Evolutionary conservation across 257 asterid genomes (phyloP), one percentile per base, ranked within the genome.

Genomic region (Jasminum sambac): DNA sequence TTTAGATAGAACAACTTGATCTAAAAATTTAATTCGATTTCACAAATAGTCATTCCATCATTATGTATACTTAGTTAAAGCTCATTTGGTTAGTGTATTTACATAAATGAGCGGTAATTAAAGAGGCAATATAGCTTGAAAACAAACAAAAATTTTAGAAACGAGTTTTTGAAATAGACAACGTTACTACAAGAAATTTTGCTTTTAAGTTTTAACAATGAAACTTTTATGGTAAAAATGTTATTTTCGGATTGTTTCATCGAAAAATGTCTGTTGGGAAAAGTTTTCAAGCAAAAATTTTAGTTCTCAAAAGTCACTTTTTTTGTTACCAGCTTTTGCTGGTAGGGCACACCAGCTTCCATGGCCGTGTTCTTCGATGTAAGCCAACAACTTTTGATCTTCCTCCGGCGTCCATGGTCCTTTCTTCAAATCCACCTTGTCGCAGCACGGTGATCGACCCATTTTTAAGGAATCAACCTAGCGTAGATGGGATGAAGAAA

Each of bases 301-400:
- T 19, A 57, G 63, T 57, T 6, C 0, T 3, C 8, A 30, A 17
- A 6, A 40, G 44, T 40, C 11, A 40, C 12, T 40, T 40, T 40
- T 40, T 6, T 58, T 13, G 0, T 7, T 72, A 84, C 89, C 89
- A 25, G 89, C 87, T 82, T 80, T 84, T 0, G 81, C 76, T 5
- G 89, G 89, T 57, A 84, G 89, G 1, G 87, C 76, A 8, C 87
- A 77, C 89, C 89, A 84, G 81, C 89, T 84, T 50, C 89, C 89
- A 66, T 80, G 89, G 77, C 87, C 89, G 64, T 84, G 82, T 41
- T 82, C 66, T 71, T 84, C 81, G 14, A 84, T 80, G 39, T 42
- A 84, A 65, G 85, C 73, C 17, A 77, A 58, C 8, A 84, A 76
- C 73, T 81, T 84, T 34, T 79, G 79, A 25, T 84, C 86, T 79